Base-by-base conservation (phyloP, 345 rosid genomes). In the Salix purpurea region DNA sequence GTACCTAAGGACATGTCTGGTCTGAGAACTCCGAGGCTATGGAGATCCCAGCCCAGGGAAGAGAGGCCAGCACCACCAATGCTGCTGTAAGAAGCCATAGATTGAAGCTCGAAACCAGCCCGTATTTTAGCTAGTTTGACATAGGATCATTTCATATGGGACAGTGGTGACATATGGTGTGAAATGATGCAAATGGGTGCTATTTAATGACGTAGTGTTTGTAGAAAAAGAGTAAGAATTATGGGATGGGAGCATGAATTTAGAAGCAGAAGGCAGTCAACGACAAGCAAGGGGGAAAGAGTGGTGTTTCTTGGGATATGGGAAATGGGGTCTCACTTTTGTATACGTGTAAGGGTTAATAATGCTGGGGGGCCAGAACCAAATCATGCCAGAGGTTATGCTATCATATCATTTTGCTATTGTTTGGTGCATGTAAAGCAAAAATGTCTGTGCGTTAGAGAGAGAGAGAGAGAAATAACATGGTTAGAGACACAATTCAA, bases 41-140 rank as follows among this genome's bases (percentile, higher is more conserved):
- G 96, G 74, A 86, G 90, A 92, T 91, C 96, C 96, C 97, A 92
- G 88, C 88, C 79, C 19, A 81, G 84, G 82, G 89, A 87, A 83
- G 89, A 73, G 62, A 23, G 28, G 67, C 50, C 9, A 46, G 42
- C 42, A 52, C 73, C 69, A 80, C 66, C 36, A 69, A 28, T 71
- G 70, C 44, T 72, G 19, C 36, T 46, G 28, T 74, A 26, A 58
- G 26, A 74, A 77, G 87, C 79, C 77, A 84, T 80, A 52, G 85
- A 76, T 58, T 82, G 88, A 86, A 86, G 86, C 78, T 85, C 88
- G 82, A 24, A 7, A 58, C 28, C 28, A 58, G 62, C 86, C 80
- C 90, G 82, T 87, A 23, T 39, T 18, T 34, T 37, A 14, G 46
- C 67, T 6, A 24, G 2, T 15, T 60, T 60, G 58, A 52, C 58